phyloP scores from a whole-genome alignment of 345 rosid genomes.

The Moricandia arvensis region DNA sequence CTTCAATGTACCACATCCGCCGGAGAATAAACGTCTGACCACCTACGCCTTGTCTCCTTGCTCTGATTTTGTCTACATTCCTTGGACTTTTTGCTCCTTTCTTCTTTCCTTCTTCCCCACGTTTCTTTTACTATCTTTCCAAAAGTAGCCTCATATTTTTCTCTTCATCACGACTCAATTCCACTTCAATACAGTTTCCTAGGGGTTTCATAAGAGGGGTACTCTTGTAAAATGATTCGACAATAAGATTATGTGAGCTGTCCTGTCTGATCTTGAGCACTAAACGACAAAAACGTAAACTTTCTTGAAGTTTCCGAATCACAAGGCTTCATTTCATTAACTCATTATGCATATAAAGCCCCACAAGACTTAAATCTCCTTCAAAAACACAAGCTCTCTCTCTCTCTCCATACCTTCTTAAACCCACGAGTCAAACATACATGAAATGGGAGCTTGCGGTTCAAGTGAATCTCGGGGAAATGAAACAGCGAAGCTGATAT shows the following conservation, averaged over 20 bases:
- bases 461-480: slow-evolving; percentile 64
- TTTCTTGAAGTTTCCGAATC: slow-evolving; percentile 32
- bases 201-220: not conserved
- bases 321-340: slow-evolving; percentile 22
- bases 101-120: slow-evolving; percentile 32
- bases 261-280: slow-evolving; percentile 14
- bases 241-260: slow-evolving; percentile 31
- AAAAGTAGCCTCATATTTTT: not conserved
- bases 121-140: not conserved
- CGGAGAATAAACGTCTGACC: slow-evolving; percentile 29
- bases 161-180: not conserved
- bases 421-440: slow-evolving; percentile 4
- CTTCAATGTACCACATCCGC: slow-evolving; percentile 29
- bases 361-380: slow-evolving; percentile 11
- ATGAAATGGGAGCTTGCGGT: slow-evolving; percentile 72
- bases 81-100: slow-evolving; percentile 14
- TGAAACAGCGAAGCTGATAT: slow-evolving; percentile 76
- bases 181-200: not conserved
- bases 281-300: slow-evolving; percentile 21
- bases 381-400: slow-evolving; percentile 1
- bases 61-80: slow-evolving; percentile 21
- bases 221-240: not conserved
- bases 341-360: slow-evolving; percentile 13
- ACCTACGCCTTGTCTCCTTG: slow-evolving; percentile 27
- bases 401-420: not conserved